phyloP scores from a whole-genome alignment of 345 rosid species.

The Rubroshorea leprosula region DNA sequence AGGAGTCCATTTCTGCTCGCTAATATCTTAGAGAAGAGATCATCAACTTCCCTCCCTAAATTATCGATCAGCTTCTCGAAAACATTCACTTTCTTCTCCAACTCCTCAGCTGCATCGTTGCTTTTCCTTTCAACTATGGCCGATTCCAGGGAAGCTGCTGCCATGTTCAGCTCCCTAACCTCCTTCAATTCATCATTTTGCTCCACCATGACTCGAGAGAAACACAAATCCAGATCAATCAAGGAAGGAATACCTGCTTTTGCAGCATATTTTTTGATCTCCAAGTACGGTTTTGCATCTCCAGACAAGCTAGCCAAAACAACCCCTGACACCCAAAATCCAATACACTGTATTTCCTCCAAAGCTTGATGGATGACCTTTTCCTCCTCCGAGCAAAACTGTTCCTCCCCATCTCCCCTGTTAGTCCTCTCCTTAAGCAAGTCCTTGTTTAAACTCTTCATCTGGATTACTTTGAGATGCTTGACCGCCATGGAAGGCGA shows the following conservation, averaged over 20 bases:
- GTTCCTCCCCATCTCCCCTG: constrained; percentile 14
- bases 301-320: constrained; percentile 38
- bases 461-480: constrained; percentile 28
- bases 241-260: constrained; percentile 21
- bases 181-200: constrained; percentile 33
- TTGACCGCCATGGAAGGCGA: constrained; percentile 35
- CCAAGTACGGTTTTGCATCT: constrained; percentile 32
- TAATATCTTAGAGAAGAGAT: constrained; percentile 39
- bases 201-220: constrained; percentile 18
- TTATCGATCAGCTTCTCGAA: constrained; percentile 39
- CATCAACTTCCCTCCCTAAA: constrained; percentile 35
- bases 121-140: constrained; percentile 22
- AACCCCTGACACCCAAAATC: constrained; percentile 40
- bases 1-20: constrained; percentile 47
- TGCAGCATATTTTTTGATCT: constrained; percentile 23
- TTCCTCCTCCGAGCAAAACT: constrained; percentile 27
- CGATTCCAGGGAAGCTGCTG: constrained; percentile 32
- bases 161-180: constrained; percentile 42
- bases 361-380: constrained; percentile 36
- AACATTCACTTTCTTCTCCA: constrained; percentile 30
- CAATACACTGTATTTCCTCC: constrained; percentile 33
- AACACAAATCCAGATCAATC: constrained; percentile 21
- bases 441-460: constrained; percentile 17
- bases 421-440: constrained; percentile 4
- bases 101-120: constrained; percentile 30